Evolutionary conservation across 2,329 filamentous ascomycete genomes (phyloP), one percentile per base, ranked within the genome.

Genomic region (Pestalotiopsis sp.): DNA sequence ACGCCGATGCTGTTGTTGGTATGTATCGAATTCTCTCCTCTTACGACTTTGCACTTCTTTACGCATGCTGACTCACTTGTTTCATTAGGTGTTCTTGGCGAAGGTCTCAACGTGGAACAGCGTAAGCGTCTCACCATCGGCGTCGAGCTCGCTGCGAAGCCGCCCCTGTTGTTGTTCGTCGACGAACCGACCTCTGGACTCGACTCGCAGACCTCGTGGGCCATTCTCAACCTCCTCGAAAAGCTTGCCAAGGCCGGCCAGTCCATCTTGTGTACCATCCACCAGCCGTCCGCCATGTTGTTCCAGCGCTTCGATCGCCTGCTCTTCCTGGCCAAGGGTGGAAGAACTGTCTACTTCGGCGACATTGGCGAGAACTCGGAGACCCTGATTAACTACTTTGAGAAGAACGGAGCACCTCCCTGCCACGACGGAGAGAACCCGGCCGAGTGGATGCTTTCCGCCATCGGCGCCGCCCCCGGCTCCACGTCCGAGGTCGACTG

Each of bases 111-210:
- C 74, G 75, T 79, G 1, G 81, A 83, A 69, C 79, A 83, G 70
- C 75, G 81, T 12, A 82, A 82, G 69, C 87, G 90, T 73, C 82
- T 93, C 20, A 93, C 91, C 1, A 93, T 93, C 69, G 92, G 90
- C 76, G 91, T 93, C 2, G 92, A 93, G 76, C 82, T 94, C n/a
- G 91, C 90, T 23, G 91, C 91, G 2, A 93, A 91, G 77, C 91
- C 91, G 4, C 85, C 90, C 64, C 82, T 93, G 5, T 84, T 93
- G 67, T 84, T 93, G 49, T 93, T 93, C 83, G 83, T 93, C n/a
- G 91, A 94, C 74, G 92, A 94, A 76, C 92, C 92, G 3, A 93
- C 91, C 3, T 93, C 90, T 23, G 91, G 91, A 78, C 84, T 93
- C n/a, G 91, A 93, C 77, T 89, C 86, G 75, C 90, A 93, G 75